phyloP scores from a whole-genome alignment of 495 filamentous ascomycete species.

The Penicillium odoratum region DNA sequence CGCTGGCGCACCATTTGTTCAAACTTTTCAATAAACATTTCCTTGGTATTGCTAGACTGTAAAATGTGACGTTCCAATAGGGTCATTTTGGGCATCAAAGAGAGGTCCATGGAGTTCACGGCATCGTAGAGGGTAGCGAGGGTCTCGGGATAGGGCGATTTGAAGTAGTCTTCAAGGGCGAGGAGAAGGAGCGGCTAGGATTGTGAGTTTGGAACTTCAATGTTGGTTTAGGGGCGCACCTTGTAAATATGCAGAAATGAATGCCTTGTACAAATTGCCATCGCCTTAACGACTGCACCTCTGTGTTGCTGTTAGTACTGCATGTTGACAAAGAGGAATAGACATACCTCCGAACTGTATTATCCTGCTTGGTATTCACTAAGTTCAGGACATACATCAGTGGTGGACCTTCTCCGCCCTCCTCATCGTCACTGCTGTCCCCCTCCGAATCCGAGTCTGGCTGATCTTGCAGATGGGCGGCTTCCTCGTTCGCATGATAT shows the following conservation, averaged over 20 bases:
- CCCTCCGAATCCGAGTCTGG: conserved; percentile 45
- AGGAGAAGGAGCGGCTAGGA: conserved; percentile 82
- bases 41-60: conserved; percentile 87
- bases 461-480: conserved; percentile 46
- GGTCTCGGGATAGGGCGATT: conserved; percentile 84
- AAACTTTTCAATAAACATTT: conserved; percentile 97
- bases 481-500: conserved; percentile 52
- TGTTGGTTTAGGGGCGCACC: conserved; percentile 43
- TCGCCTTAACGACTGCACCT: conserved; percentile 94
- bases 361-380: conserved; percentile 97
- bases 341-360: conserved; percentile 73
- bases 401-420: conserved; percentile 74
- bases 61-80: conserved; percentile 82
- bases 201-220: conserved; percentile 22
- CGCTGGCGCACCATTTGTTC: conserved; percentile 85
- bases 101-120: conserved; percentile 95
- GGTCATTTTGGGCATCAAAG: conserved; percentile 84
- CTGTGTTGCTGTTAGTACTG: conserved; percentile 35
- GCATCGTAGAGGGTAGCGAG: conserved; percentile 87
- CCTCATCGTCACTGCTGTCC: conserved; percentile 56
- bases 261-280: conserved; percentile 99
- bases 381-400: conserved; percentile 96
- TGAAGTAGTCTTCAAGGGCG: conserved; percentile 98
- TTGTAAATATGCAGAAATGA: conserved; percentile 99
- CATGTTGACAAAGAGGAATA: not conserved